Evolutionary conservation across 1,139 yeast species (phyloP).

Genomic region (Lodderomyces parapsilosis): DNA sequence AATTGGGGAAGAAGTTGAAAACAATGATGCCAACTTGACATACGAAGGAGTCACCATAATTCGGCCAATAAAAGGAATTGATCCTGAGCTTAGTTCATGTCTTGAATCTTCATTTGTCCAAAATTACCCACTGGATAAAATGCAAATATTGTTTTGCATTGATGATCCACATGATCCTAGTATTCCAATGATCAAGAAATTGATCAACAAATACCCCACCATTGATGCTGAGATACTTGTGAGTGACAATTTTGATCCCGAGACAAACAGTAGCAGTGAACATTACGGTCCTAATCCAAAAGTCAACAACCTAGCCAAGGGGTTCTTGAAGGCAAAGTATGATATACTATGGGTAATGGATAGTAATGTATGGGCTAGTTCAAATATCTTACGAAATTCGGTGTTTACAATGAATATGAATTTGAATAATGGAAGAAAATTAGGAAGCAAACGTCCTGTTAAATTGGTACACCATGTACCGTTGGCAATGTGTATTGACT

Average conservation of each 20-base stretch:
- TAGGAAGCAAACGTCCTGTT: constrained; percentile 39
- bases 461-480: constrained; percentile 82
- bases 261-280: constrained; percentile 27
- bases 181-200: constrained; percentile 50
- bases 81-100: constrained; percentile 70
- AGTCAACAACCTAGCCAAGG: constrained; percentile 80
- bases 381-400: constrained; percentile 66
- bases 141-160: constrained; percentile 77
- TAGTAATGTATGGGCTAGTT: constrained; percentile 79
- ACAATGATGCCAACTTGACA: constrained; percentile 11
- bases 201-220: constrained; percentile 55
- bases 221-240: constrained; percentile 61
- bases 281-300: constrained; percentile 87
- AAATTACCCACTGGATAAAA: constrained; percentile 54
- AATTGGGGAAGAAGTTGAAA: not conserved
- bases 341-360: constrained; percentile 89
- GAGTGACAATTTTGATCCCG: constrained; percentile 34
- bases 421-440: constrained; percentile 47
- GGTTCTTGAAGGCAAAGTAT: constrained; percentile 62
- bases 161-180: constrained; percentile 66
- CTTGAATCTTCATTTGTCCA: constrained; percentile 69
- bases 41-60: constrained; percentile 74
- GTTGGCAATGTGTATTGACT: constrained; percentile 48
- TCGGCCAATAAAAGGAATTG: constrained; percentile 83
- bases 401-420: constrained; percentile 50